Percentiles rank a stretch among this genome's conserved stretches.
These are phyloP conservation scores for Tricholomella constricta DNA, from an alignment of 768 basidiomycete genomes.

Conservation along the genomic window DNA sequence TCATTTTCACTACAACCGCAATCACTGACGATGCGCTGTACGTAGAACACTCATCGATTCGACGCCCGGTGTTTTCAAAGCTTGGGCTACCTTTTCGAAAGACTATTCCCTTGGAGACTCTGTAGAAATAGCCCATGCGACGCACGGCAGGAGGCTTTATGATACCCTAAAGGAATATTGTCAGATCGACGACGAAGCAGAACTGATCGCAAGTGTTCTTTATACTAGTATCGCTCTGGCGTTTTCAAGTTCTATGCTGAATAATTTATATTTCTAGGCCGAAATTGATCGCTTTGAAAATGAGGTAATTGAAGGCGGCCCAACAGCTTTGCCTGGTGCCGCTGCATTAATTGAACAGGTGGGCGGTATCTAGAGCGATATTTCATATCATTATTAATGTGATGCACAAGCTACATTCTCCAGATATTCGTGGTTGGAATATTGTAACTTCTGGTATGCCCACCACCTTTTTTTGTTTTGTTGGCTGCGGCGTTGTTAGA, in stretches of 20 bases:
- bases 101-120: constrained; percentile 60
- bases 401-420: constrained; percentile 29
- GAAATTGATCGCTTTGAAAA: constrained; percentile 81
- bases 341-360: constrained; percentile 57
- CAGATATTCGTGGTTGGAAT: constrained; percentile 59
- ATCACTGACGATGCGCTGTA: too few relatives aligned
- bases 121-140: constrained; percentile 50
- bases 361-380: not conserved
- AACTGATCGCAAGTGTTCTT: constrained; percentile 50
- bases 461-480: not conserved
- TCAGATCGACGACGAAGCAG: constrained; percentile 54
- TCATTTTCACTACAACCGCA: not conserved
- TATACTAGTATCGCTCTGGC: not conserved
- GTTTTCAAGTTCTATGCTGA: not conserved
- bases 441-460: constrained; percentile 80
- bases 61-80: constrained; percentile 77
- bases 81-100: constrained; percentile 71
- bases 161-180: constrained; percentile 79
- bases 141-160: constrained; percentile 75
- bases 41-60: constrained; percentile 76
- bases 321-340: constrained; percentile 69
- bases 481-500: too few relatives aligned
- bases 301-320: constrained; percentile 66
- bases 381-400: not conserved
- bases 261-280: constrained; percentile 38